Evolutionary conservation across 148 eudicot species (phyloP), one percentile per base, ranked within the genome.

Genomic region (Selenicereus undatus): DNA sequence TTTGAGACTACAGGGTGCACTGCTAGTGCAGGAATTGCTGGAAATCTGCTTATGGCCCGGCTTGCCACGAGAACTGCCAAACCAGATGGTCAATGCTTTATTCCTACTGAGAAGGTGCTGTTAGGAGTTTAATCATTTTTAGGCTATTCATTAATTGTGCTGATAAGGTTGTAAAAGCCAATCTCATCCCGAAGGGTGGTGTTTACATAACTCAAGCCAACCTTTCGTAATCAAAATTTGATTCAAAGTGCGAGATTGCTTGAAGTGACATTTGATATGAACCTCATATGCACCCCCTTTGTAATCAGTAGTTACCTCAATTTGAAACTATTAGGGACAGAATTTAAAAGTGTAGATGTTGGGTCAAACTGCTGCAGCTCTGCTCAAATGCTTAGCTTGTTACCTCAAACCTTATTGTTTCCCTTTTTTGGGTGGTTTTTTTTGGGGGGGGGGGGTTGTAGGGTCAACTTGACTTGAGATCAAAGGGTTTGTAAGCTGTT

Each of bases 1-100:
- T 78, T 88, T 80, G 95, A 92, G 74, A 86, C 88, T 66, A 93
- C 98, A 78, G 89, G 95, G 58, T 96, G 99, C 83, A 89, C 91
- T 20, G 99, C 97, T 75, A 96, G 98, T 91, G 95, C 89, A 74
- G 98, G 99, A 82, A 91, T 93, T 77, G 87, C 93, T 54, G 86
- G 84, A 58, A 96, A 93, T 86, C 83, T 96, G 89, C 92, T 96
- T 79, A 90, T 96, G 93, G 98, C 99, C 62, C 99, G 99, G 75
- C 93, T 96, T 79, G 99, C 99, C 80, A 96, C 99, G 27, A 94
- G 88, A 84, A 83, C 87, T 85, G 97, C 99, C 77, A 96, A 96
- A 88, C 99, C 99, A 81, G 84, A 92, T 85, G 97, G 98, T 43
- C 98, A 92, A 82, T 91, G 85, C 88, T 86, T 88, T 81, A 91